A percentile compares a stretch with the other conserved stretches of the same genome.
Conservation (phyloP, 1,284 basidiomycete species). For the Earliella scabrosa region DNA sequence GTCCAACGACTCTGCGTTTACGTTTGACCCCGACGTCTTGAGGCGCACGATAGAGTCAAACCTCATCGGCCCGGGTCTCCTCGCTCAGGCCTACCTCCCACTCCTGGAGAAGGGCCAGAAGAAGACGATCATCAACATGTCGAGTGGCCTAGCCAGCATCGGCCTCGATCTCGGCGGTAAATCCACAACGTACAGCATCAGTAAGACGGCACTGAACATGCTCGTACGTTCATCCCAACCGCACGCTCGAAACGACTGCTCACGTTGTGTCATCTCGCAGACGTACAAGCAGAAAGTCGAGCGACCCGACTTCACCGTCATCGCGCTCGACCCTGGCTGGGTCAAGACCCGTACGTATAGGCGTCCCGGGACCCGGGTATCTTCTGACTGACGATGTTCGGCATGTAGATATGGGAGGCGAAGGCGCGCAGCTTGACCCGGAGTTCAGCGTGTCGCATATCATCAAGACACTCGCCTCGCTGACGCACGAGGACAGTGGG, state of each 20-base stretch:
- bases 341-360: slow-evolving; percentile 33
- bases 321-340: slow-evolving; percentile 35
- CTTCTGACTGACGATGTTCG: too few relatives aligned
- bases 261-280: slow-evolving; percentile 12
- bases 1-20: slow-evolving; percentile 29
- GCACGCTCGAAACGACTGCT: not conserved
- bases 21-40: slow-evolving; percentile 26
- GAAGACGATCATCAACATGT: slow-evolving; percentile 41
- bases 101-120: slow-evolving; percentile 34
- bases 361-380: not conserved
- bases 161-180: slow-evolving; percentile 26
- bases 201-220: slow-evolving; percentile 37
- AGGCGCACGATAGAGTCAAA: slow-evolving; percentile 33
- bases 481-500: slow-evolving; percentile 32
- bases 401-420: slow-evolving; percentile 36
- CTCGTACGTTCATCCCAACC: slow-evolving; percentile 24
- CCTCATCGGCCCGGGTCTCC: slow-evolving; percentile 37
- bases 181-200: slow-evolving; percentile 32
- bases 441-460: slow-evolving; percentile 32
- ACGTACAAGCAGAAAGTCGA: slow-evolving; percentile 37
- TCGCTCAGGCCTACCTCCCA: slow-evolving; percentile 35
- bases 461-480: slow-evolving; percentile 29
- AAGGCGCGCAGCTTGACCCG: slow-evolving; percentile 27
- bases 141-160: slow-evolving; percentile 38
- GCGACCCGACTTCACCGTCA: slow-evolving; percentile 27